Base-by-base conservation (phyloP, 2,329 filamentous ascomycete genomes). In the Penicillium occitanis region DNA sequence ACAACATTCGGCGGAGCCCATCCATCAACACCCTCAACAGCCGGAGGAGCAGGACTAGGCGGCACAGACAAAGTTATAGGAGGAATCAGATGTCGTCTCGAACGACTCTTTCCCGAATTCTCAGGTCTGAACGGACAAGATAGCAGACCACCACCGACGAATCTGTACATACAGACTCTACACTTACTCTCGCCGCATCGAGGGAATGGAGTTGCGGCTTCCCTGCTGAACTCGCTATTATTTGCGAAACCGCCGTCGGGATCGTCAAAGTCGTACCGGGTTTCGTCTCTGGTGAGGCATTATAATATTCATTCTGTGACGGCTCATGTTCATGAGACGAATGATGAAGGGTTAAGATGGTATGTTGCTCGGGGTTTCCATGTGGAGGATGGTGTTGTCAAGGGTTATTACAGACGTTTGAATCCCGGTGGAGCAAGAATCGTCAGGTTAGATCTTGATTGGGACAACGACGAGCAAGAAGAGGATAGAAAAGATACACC, bases 241-340 rank as follows among this genome's bases (percentile, higher is more conserved):
- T 78, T 71, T 44, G 68, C 68, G 40, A 53, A 68, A 1, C 57
- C 66, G 5, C 58, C 64, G 28, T 40, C 69, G 5, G 48, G 57
- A 3, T 58, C 68, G 5, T 66, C 69, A 35, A 22, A 60, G 19
- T 46, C 68, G 22, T 69, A 67, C 37, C 69, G 65, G 1, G 71
- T 79, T 3, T 80, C 78, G 11, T 69, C 73, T 5, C 70, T 80
- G 10, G 79, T 83, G 4, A 78, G 79, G 37, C 77, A 83, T 64
- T 84, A 87, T 68, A 81, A 82, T 30, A 82, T 85, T 30, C 76
- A 75, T 11, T 79, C 77, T 14, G 82, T 89, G 22, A 86, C 84
- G 2, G 87, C 87, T 11, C 87, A 90, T 74, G 87, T 89, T 0
- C 89, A 88, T 82, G 86, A 87, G 69, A 83, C 82, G 25, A 89